Evolutionary conservation across 1,284 basidiomycete genomes (phyloP).

Genomic region (Trichosporon faecale): DNA sequence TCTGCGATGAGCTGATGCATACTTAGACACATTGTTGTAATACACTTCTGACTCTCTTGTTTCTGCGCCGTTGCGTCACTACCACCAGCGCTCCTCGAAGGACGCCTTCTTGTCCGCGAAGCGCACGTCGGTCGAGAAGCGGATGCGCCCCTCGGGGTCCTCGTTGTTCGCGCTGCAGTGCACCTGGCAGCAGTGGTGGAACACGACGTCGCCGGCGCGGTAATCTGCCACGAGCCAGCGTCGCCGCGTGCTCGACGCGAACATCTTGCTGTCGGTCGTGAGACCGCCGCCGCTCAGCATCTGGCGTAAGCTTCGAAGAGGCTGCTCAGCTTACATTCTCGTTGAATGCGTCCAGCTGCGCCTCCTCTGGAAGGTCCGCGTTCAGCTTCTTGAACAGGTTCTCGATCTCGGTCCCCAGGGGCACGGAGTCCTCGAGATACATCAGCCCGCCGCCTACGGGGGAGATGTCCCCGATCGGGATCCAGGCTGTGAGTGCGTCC

Average conservation of each 20-base stretch:
- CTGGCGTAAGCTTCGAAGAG: conserved; percentile 9
- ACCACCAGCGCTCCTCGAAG: conserved; percentile 23
- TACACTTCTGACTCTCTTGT: not conserved
- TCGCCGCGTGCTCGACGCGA: conserved; percentile 13
- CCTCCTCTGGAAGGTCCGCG: conserved; percentile 23
- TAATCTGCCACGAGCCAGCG: conserved; percentile 26
- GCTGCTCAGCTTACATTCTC: conserved; percentile 25
- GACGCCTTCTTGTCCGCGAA: conserved; percentile 16
- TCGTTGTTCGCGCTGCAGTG: conserved; percentile 23
- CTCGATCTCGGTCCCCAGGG: conserved; percentile 32
- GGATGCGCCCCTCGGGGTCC: conserved; percentile 19
- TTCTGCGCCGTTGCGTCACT: too few species aligned
- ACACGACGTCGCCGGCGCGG: conserved; percentile 27
- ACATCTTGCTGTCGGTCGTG: conserved; percentile 16
- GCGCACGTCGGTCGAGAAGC: conserved; percentile 22
- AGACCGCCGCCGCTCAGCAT: conserved; percentile 22
- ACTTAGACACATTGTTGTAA: not conserved
- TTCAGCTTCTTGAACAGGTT: conserved; percentile 22
- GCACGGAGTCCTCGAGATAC: conserved; percentile 32
- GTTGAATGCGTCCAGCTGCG: conserved; percentile 32
- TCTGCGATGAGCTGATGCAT: not conserved
- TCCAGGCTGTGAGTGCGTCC: conserved; percentile 32
- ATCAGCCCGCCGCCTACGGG: conserved; percentile 31
- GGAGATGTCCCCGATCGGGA: conserved; percentile 33
- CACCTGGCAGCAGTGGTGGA: conserved; percentile 25